These are phyloP conservation scores for Phytophthora hybrid DNA, from an alignment of 352 stramenopile genomes.

Conservation along the genomic window DNA sequence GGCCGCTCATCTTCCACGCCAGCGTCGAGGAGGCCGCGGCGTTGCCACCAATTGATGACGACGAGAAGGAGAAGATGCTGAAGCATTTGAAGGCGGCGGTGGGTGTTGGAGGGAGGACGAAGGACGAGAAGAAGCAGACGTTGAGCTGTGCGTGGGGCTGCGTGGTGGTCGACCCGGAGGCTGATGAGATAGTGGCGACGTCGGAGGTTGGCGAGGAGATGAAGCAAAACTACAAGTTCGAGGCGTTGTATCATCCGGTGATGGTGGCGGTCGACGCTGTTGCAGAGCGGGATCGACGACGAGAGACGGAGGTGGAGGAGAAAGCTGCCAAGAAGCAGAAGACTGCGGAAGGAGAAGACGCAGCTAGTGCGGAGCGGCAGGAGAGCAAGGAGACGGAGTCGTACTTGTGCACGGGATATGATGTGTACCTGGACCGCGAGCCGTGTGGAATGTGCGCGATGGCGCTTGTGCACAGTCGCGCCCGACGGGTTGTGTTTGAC, in stretches of 20 bases:
- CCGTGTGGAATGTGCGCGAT: slow-evolving; percentile 92
- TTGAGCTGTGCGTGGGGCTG: slow-evolving; percentile 56
- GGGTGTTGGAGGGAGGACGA: slow-evolving; percentile 28
- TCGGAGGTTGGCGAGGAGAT: slow-evolving; percentile 26
- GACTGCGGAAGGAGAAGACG: slow-evolving; percentile 16
- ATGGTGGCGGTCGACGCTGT: slow-evolving; percentile 78
- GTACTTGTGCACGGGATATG: slow-evolving; percentile 92
- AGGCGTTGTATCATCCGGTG: slow-evolving; percentile 68
- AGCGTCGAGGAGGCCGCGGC: slow-evolving; percentile 60
- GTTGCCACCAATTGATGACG: slow-evolving; percentile 49
- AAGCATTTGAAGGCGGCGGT: slow-evolving; percentile 37
- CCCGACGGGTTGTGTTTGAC: slow-evolving; percentile 82
- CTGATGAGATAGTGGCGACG: slow-evolving; percentile 42
- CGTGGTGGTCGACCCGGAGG: slow-evolving; percentile 62
- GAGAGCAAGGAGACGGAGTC: slow-evolving; percentile 48
- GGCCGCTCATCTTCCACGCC: slow-evolving; percentile 85
- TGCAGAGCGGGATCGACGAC: slow-evolving; percentile 62
- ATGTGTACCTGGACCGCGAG: slow-evolving; percentile 87
- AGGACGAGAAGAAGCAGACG: slow-evolving; percentile 16
- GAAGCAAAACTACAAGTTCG: slow-evolving; percentile 47
- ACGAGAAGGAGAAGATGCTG: slow-evolving; percentile 46
- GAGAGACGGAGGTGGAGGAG: slow-evolving; percentile 31
- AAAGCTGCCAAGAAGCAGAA: slow-evolving; percentile 51
- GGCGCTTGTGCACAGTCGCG: slow-evolving; percentile 89
- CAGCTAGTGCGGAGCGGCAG: neutral